These are phyloP conservation scores for Fusarium pseudocircinatum DNA, from an alignment of 2,329 filamentous ascomycete genomes.

Conservation along the genomic window DNA sequence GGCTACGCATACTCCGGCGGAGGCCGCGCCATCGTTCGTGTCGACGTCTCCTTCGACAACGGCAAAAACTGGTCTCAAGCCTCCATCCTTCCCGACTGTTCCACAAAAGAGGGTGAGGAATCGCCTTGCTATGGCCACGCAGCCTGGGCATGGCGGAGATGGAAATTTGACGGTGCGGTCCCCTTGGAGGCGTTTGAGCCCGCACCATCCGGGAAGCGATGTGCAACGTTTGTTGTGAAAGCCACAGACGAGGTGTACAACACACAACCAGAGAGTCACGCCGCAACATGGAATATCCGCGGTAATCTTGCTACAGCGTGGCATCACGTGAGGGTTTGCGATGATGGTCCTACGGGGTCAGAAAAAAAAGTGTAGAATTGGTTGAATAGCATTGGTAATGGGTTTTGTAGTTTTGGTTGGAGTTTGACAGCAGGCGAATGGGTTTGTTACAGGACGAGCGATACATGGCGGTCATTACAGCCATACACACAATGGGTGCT, in stretches of 20 bases:
- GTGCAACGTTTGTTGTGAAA: slow-evolving; percentile 68
- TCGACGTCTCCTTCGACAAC: slow-evolving; percentile 72
- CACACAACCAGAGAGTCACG: slow-evolving; percentile 70
- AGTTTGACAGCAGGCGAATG: not conserved
- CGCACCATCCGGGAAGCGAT: slow-evolving; percentile 40
- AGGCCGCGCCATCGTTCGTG: slow-evolving; percentile 71
- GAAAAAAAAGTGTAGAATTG: not conserved
- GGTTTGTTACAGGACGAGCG: not conserved
- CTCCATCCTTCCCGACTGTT: slow-evolving; percentile 62
- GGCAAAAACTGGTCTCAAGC: slow-evolving; percentile 73
- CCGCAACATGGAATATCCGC: slow-evolving; percentile 69
- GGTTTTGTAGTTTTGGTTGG: not conserved
- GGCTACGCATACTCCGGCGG: slow-evolving; percentile 77
- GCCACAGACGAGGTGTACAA: slow-evolving; percentile 74
- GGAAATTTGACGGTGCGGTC: slow-evolving; percentile 65
- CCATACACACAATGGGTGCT: not conserved
- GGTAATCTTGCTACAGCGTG: slow-evolving; percentile 75
- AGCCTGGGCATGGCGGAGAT: slow-evolving; percentile 72
- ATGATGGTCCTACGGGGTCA: slow-evolving; percentile 42
- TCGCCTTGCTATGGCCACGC: slow-evolving; percentile 55
- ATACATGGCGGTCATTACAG: not conserved
- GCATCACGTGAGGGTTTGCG: slow-evolving; percentile 63
- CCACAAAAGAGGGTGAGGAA: slow-evolving; percentile 37
- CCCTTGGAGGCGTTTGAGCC: slow-evolving; percentile 46
- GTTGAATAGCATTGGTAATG: not conserved